Base-by-base conservation (phyloP, 192 early-diverging fungal species). In the Coemansia sp. region DNA sequence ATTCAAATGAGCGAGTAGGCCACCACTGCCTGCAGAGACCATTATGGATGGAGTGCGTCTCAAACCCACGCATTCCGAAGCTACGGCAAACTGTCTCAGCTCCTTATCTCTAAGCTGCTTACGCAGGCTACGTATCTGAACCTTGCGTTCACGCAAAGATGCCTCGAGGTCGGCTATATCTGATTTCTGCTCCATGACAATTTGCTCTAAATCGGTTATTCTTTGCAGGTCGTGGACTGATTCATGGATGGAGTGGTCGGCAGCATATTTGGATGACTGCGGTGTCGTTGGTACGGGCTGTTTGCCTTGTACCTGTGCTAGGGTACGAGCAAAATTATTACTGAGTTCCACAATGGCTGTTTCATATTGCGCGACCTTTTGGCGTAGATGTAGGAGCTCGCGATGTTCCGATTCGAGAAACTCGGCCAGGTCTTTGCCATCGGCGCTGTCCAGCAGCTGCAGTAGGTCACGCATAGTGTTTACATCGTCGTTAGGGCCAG, bases 111-210 rank as follows among this genome's bases (percentile, higher is more conserved):
- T 34, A 19, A 65, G 44, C 40, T 64, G 53, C 30, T 39, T 61
- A 45, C 69, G 69, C 33, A 72, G 57, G 27, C 24, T n/a, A 2
- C 58, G 62, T 3, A 63, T 52, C 42, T 40, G 32, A 4, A 38
- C 22, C 24, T 46, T 59, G 32, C 58, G 37, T 41, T 72, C 69
- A 20, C 50, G 43, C 37, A 64, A 46, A 11, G 58, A 35, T 8
- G 44, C 18, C 29, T 64, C 58, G 9, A 72, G 34, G 19, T 72
- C 69, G 6, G 32, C 57, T 9, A 72, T 64, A 18, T 72, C 69
- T 2, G 53, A 1, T 9, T 26, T 45, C 40, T 72, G 69, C 45
- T 65, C 57, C 19, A 10, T 36, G 8, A 61, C 35, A 0, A 50
- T 72, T 13, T 48, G 57, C 40, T 42, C 42, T 5, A 72, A 41